Evolutionary conservation across 768 basidiomycete species (phyloP).

Genomic region (Suillus subalutaceus): DNA sequence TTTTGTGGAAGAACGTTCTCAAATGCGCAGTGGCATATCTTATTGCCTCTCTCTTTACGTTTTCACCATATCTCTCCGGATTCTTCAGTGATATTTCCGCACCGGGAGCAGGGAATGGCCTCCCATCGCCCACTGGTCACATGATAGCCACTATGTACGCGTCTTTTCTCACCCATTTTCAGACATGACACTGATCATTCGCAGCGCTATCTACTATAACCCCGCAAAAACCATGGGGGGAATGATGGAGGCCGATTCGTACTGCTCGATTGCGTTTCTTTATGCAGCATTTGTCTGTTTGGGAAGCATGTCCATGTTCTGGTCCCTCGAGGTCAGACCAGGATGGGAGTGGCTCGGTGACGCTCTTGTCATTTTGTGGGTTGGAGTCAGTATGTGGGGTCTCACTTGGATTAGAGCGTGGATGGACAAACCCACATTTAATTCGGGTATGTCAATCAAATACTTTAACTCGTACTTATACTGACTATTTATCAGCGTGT

Average conservation of each 20-base stretch:
- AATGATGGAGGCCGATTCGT: constrained; percentile 91
- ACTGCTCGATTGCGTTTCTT: constrained; percentile 68
- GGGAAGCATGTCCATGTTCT: constrained; percentile 75
- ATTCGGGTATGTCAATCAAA: constrained; percentile 61
- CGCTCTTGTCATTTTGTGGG: constrained; percentile 73
- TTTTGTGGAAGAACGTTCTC: constrained; percentile 70
- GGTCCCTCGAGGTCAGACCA: constrained; percentile 71
- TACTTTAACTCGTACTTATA: neutral
- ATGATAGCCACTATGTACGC: constrained; percentile 92
- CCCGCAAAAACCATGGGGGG: constrained; percentile 92
- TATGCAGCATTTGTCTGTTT: constrained; percentile 77
- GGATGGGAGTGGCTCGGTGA: constrained; percentile 81
- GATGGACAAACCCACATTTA: constrained; percentile 89
- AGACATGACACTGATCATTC: constrained; percentile 7
- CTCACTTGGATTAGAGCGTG: constrained; percentile 92
- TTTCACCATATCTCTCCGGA: constrained; percentile 71
- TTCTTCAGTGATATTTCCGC: constrained; percentile 65
- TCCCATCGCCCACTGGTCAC: constrained; percentile 81
- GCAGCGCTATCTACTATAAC: constrained; percentile 84
- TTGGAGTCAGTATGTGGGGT: constrained; percentile 79
- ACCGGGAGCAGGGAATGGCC: constrained; percentile 45
- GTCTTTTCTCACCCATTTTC: neutral
- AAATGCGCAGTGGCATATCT: constrained; percentile 94
- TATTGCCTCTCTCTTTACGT: constrained; percentile 91
- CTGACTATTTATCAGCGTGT: constrained; percentile 52